Evolutionary conservation across 495 filamentous ascomycete genomes (phyloP), one percentile per base, ranked within the genome.

Genomic region (Tetracladium setigerum): DNA sequence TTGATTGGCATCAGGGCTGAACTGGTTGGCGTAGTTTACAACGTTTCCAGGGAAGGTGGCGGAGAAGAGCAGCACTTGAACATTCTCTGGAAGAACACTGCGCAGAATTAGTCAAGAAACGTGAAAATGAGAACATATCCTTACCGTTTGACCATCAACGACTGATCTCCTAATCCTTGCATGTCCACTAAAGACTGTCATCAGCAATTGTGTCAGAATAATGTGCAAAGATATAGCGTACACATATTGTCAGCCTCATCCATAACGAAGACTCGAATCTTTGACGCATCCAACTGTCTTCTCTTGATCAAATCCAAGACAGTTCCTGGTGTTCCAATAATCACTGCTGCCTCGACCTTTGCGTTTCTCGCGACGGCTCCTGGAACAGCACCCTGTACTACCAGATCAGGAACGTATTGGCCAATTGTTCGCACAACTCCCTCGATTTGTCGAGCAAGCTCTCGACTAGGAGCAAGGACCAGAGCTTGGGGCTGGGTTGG

Each of bases 191-290:
- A 3, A 27, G 22, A 3, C 3, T 7, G 22, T 7, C 22, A 7
- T 27, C 22, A 27, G 22, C 3, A 27, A 27, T 27, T 27, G 22
- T 27, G 22, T 27, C 7, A 27, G 22, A 27, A 27, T 27, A 7
- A 7, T 27, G n/a, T n/a, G n/a, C 22, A 7, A 27, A 27, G 22
- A 27, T 27, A n/a, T 4, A 87, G 7, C 22, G 3, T 27, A 27
- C 22, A 71, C 90, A 96, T 95, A 67, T 95, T 95, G 64, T 96
- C 90, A 30, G 90, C 90, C 64, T 96, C 90, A 61, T 96, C 90
- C 37, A 96, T 69, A 44, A 94, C 87, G 45, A 95, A 75, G 14
- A 95, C 76, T 66, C 79, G 83, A 41, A 95, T 63, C 19, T 80
- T 65, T 6, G 64, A 73, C 0, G 76, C 64, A 41, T 87, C 72